Evolutionary conservation across 73 alveolate genomes (phyloP), one percentile per base, ranked within the genome.

Genomic region (Stentor roeselii): DNA sequence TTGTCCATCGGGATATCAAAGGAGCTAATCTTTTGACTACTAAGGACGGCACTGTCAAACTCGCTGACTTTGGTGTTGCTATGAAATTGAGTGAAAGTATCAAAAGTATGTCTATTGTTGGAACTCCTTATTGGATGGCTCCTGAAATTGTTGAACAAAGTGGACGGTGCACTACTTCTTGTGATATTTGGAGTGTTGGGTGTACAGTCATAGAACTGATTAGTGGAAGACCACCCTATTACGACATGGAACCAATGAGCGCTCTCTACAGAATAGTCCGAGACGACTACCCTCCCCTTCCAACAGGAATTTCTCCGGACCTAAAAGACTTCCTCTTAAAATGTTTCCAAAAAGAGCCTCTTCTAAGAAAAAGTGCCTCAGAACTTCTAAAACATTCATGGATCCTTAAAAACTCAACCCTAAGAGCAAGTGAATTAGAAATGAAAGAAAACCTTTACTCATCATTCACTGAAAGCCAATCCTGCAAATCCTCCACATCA

Each of bases 71-170:
- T 88, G 99, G 99, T 35, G 98, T 96, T 60, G 98, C 99, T 32
- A 96, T 96, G 36, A 90, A 85, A 36, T 76, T 97, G 59, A 89
- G 88, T 42, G 99, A 93, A 60, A 90, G 93, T 75, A 95, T 92
- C 39, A 92, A 95, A 86, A 95, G 94, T 75, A 93, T 88, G 87
- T 92, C 98, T 36, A 84, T 90, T 59, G 98, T 93, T 50, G 99
- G 99, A 0, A 96, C 99, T 59, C 98, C 99, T 31, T 96, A 97
- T 86, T 97, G 99, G 97, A 97, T 97, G 99, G 99, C 99, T 3
- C 99, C 99, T 31, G 99, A 97, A 92, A 98, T 97, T 4, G 95
- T 97, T 32, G 99, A 93, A 83, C 91, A 87, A 90, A 94, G 87
- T 60, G 99, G 98, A 3, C 88, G 92, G 77, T 90, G 95, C 30